A percentile compares a stretch with the other conserved stretches of the same genome.
These are phyloP conservation scores for Jatropha multifida DNA, from an alignment of 441 rosid species.

Conservation along the genomic window DNA sequence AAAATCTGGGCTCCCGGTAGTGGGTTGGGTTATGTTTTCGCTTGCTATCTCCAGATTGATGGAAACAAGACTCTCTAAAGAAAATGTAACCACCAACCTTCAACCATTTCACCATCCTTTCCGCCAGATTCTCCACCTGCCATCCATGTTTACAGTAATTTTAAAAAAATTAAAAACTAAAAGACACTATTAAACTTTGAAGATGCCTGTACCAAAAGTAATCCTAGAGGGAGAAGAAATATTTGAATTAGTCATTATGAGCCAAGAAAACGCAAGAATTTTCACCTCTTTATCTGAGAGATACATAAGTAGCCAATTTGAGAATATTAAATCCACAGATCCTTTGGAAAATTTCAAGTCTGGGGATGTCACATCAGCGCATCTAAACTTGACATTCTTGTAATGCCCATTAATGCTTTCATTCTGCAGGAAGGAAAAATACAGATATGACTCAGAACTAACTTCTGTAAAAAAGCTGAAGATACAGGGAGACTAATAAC, in stretches of 20 bases:
- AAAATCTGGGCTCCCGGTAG: constrained; percentile 94
- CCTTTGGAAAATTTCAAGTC: constrained; percentile 58
- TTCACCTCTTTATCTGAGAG: constrained; percentile 91
- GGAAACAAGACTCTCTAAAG: constrained; percentile 96
- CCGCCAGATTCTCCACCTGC: constrained; percentile 74
- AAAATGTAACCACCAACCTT: constrained; percentile 86
- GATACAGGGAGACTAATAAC: no score
- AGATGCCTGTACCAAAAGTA: neutral
- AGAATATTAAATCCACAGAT: constrained; percentile 81
- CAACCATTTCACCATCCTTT: constrained; percentile 81
- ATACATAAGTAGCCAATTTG: constrained; percentile 97
- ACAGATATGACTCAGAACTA: no score
- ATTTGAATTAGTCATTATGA: neutral
- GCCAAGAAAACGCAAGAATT: neutral
- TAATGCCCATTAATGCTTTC: constrained; percentile 73
- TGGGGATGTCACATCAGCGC: constrained; percentile 88
- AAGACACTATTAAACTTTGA: neutral
- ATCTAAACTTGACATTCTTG: constrained; percentile 83
- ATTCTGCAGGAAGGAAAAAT: constrained; percentile 50
- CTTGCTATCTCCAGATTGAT: constrained; percentile 86
- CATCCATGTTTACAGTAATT: constrained; percentile 11
- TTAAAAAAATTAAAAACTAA: neutral
- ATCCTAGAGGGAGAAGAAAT: neutral
- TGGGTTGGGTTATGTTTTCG: constrained; percentile 82
- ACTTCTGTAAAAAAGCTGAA: no score